These are phyloP conservation scores for Phytophthora kernoviae DNA, from an alignment of 352 stramenopile genomes.

Conservation along the genomic window DNA sequence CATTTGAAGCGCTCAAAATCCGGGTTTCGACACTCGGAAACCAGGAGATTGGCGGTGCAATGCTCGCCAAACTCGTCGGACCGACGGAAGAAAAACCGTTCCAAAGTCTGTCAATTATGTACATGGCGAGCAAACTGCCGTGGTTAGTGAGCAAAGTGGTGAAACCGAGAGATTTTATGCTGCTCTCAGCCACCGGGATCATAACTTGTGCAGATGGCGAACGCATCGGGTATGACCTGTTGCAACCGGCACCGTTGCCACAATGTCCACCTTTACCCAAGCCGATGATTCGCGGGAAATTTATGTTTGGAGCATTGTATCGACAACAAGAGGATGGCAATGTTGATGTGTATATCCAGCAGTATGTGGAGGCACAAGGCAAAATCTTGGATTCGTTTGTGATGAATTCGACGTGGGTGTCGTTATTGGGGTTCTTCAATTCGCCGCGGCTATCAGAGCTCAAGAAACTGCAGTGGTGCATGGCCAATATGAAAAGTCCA, in stretches of 20 bases:
- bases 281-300: slow-evolving; percentile 38
- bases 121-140: slow-evolving; percentile 39
- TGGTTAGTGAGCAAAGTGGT: slow-evolving; percentile 50
- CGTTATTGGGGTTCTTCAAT: slow-evolving; percentile 29
- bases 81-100: slow-evolving; percentile 46
- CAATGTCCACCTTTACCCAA: slow-evolving; percentile 27
- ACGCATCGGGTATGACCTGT: slow-evolving; percentile 55
- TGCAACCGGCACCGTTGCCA: slow-evolving; percentile 51
- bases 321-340: slow-evolving; percentile 30
- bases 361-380: slow-evolving; percentile 35
- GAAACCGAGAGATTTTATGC: slow-evolving; percentile 46
- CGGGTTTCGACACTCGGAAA: slow-evolving; percentile 32
- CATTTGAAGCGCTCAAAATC: slow-evolving; percentile 48
- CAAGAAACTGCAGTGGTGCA: slow-evolving; percentile 44
- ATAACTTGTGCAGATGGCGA: slow-evolving; percentile 40
- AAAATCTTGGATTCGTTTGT: slow-evolving; percentile 34
- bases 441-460: slow-evolving; percentile 28
- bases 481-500: slow-evolving; percentile 32
- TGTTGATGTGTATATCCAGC: slow-evolving; percentile 43
- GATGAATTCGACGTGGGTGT: slow-evolving; percentile 29
- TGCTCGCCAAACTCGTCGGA: slow-evolving; percentile 58
- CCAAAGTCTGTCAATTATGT: slow-evolving; percentile 54
- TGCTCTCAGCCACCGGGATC: slow-evolving; percentile 48
- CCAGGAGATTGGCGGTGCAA: slow-evolving; percentile 37
- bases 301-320: slow-evolving; percentile 42